A percentile compares a stretch with the other conserved stretches of the same genome.
Evolutionary conservation across 1,284 basidiomycete genomes (phyloP).

Genomic region (Cerrena zonata): DNA sequence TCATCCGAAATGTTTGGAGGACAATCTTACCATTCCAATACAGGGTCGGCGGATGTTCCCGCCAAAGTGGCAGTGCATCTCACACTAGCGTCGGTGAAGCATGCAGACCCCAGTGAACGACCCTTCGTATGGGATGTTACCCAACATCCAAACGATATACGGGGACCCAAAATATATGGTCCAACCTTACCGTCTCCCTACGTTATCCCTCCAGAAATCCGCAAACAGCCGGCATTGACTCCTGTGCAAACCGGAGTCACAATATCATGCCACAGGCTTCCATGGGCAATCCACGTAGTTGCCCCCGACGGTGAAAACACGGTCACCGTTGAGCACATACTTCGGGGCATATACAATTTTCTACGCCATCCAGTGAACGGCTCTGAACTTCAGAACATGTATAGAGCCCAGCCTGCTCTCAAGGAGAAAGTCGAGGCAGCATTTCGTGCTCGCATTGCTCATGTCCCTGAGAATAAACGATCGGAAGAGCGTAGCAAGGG

Average conservation of each 20-base stretch:
- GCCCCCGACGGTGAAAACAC: background rate
- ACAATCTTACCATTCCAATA: background rate
- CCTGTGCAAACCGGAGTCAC: background rate
- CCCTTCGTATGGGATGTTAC: constrained; percentile 1
- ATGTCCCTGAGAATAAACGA: background rate
- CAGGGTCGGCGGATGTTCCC: background rate
- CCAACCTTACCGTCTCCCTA: background rate
- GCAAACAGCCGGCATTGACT: background rate
- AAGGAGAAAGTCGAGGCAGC: background rate
- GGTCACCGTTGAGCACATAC: background rate
- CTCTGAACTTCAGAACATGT: background rate
- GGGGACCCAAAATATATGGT: constrained; percentile 1
- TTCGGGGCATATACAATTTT: background rate
- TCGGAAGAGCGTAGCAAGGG: background rate
- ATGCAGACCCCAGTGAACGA: background rate
- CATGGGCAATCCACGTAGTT: background rate
- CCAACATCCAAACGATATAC: background rate
- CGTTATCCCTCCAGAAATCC: background rate
- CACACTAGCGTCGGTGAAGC: background rate
- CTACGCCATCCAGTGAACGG: background rate
- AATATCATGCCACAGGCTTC: background rate
- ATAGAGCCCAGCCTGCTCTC: background rate
- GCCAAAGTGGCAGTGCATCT: background rate
- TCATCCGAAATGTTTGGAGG: background rate
- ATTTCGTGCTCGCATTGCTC: background rate